A percentile compares a stretch with the other conserved stretches of the same genome.
phyloP scores from a whole-genome alignment of 768 basidiomycete species.

The Pisolithus marmoratus region DNA sequence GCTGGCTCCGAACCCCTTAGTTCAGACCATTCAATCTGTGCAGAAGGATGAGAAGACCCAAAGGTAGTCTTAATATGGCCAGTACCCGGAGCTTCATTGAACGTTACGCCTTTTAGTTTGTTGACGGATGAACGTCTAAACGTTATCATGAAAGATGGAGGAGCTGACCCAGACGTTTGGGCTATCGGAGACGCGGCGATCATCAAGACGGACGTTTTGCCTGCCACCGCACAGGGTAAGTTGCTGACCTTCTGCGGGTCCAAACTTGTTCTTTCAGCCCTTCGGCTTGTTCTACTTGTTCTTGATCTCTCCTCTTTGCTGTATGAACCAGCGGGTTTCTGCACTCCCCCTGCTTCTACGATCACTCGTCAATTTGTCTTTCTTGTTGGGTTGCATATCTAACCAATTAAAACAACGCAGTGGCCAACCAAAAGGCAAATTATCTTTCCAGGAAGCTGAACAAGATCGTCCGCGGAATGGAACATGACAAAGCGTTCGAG shows the following conservation, averaged over 20 bases:
- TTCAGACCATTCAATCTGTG: constrained; percentile 52
- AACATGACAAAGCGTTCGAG: constrained; percentile 48
- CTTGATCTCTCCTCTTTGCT: background rate
- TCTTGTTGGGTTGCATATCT: constrained; percentile 5
- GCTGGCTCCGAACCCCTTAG: constrained; percentile 74
- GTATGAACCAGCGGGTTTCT: background rate
- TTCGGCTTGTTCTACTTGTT: constrained; percentile 9
- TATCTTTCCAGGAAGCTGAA: constrained; percentile 67
- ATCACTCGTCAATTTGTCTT: background rate
- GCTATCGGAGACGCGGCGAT: constrained; percentile 77
- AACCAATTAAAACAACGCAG: constrained; percentile 27
- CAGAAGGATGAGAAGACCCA: constrained; percentile 57
- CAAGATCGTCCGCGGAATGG: constrained; percentile 46
- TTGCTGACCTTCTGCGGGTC: background rate
- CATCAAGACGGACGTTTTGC: constrained; percentile 52
- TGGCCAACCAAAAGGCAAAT: constrained; percentile 72
- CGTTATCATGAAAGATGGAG: constrained; percentile 47
- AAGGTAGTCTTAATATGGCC: constrained; percentile 33
- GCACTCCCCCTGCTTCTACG: background rate
- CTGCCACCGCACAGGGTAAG: constrained; percentile 81
- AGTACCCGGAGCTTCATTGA: constrained; percentile 13
- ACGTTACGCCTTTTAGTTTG: constrained; percentile 26
- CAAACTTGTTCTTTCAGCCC: background rate
- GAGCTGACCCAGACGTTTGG: constrained; percentile 63
- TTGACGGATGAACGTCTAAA: constrained; percentile 56